Evolutionary conservation across 345 rosid genomes (phyloP).

Genomic region (Euphorbia pulcherrima): DNA sequence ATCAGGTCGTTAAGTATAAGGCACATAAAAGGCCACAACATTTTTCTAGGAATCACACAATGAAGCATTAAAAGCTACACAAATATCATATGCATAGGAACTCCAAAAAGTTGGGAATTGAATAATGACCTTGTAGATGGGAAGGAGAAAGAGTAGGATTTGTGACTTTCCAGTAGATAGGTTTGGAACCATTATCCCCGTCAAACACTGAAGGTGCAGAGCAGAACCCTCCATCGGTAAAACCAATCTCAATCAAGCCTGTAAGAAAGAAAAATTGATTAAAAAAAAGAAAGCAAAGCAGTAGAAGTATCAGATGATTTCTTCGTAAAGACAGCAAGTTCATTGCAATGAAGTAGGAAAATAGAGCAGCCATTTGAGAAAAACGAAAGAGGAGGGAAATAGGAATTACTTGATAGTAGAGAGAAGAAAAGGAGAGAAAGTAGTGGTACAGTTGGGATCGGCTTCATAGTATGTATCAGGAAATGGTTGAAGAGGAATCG

Average conservation of each 20-base stretch:
- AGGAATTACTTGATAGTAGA: neutral
- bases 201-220: conserved; percentile 49
- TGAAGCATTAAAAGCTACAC: neutral
- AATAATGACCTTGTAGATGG: conserved; percentile 61
- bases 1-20: neutral
- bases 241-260: conserved; percentile 40
- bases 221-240: conserved; percentile 64
- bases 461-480: no score
- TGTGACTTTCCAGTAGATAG: conserved; percentile 77
- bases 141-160: conserved; percentile 87
- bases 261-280: neutral
- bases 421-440: neutral
- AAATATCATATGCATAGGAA: neutral
- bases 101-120: neutral
- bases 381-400: neutral
- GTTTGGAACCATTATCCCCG: conserved; percentile 34
- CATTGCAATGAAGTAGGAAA: neutral
- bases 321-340: neutral
- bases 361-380: neutral
- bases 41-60: neutral
- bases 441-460: neutral
- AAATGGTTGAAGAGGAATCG: neutral
- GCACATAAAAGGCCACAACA: neutral
- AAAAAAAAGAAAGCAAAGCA: neutral
- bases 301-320: neutral